Percentiles rank a stretch among this genome's conserved stretches.
phyloP scores from a whole-genome alignment of 1,139 yeast genomes.

The Kodamaea derodonti region DNA sequence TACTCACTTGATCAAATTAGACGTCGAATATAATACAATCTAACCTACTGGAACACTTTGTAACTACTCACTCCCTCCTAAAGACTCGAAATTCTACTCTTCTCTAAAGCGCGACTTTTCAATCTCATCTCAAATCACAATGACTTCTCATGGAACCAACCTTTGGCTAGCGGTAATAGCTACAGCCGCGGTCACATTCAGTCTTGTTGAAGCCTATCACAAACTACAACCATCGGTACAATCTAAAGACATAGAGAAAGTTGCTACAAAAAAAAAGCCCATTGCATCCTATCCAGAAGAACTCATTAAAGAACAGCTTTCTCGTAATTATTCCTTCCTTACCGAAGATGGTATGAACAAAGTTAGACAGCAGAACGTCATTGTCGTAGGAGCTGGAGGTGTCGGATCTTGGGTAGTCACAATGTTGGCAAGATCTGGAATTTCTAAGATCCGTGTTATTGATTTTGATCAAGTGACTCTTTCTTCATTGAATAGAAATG shows the following conservation, averaged over 20 bases:
- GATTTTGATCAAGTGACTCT: conserved; percentile 96
- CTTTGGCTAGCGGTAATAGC: conserved; percentile 28
- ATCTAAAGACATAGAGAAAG: conserved; percentile 6
- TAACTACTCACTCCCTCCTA: too few species aligned
- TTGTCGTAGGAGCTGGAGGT: conserved; percentile 97
- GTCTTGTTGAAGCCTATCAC: conserved; percentile 39
- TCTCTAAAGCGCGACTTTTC: too few species aligned
- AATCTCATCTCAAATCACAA: conserved; percentile 1
- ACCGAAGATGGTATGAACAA: conserved; percentile 81
- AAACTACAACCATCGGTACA: conserved; percentile 12
- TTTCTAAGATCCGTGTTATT: conserved; percentile 69
- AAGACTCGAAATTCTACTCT: too few species aligned
- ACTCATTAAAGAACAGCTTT: conserved; percentile 82
- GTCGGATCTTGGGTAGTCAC: conserved; percentile 97
- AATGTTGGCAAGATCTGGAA: conserved; percentile 89
- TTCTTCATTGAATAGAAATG: conserved; percentile 88
- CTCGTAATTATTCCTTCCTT: conserved; percentile 87
- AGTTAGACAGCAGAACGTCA: conserved; percentile 68
- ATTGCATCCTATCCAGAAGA: conserved; percentile 54
- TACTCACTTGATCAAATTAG: too few species aligned
- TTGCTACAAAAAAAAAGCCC: background rate
- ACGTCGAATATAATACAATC: too few species aligned
- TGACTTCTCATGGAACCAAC: conserved; percentile 2
- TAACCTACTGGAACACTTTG: too few species aligned
- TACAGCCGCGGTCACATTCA: conserved; percentile 39